Conservation (phyloP, 306 rosid species). For the Corylus avellana region DNA sequence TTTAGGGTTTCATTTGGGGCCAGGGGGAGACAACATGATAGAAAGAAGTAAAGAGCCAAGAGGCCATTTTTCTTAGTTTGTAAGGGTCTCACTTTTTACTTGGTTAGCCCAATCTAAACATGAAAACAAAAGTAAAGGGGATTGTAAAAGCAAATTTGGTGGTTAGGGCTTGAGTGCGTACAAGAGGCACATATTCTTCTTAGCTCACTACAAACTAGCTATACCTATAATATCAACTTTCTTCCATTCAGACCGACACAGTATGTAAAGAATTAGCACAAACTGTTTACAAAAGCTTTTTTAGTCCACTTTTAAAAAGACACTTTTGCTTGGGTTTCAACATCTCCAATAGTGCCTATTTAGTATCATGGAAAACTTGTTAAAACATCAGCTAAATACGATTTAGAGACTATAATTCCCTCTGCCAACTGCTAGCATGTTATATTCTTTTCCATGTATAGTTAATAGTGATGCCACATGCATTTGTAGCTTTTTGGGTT, state of each 20-base stretch:
- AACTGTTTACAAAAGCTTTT: not conserved
- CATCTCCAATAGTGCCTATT: not conserved
- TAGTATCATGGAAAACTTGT: not conserved
- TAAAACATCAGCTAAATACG: not conserved
- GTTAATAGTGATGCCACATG: too few relatives aligned
- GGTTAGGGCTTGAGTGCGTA: conserved; percentile 41
- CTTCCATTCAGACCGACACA: not conserved
- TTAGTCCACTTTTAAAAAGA: not conserved
- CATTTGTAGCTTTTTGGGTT: not conserved
- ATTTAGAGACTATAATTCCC: not conserved
- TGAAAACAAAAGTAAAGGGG: conserved; percentile 24
- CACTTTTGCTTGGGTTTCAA: not conserved
- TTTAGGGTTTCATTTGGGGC: not conserved
- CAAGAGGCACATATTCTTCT: conserved; percentile 54
- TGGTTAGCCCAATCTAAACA: conserved; percentile 41
- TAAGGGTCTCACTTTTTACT: conserved; percentile 11
- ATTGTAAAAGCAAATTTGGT: conserved; percentile 32
- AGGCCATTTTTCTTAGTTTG: conserved; percentile 10
- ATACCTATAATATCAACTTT: not conserved
- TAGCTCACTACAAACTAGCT: conserved; percentile 15
- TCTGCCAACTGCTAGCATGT: not conserved
- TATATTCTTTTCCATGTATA: too few relatives aligned
- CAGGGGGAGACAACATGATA: not conserved
- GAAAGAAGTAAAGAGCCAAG: not conserved
- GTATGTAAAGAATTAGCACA: too few relatives aligned